These are phyloP conservation scores for Actinidia arguta DNA, from an alignment of 179 eudicot genomes.

Conservation along the genomic window DNA sequence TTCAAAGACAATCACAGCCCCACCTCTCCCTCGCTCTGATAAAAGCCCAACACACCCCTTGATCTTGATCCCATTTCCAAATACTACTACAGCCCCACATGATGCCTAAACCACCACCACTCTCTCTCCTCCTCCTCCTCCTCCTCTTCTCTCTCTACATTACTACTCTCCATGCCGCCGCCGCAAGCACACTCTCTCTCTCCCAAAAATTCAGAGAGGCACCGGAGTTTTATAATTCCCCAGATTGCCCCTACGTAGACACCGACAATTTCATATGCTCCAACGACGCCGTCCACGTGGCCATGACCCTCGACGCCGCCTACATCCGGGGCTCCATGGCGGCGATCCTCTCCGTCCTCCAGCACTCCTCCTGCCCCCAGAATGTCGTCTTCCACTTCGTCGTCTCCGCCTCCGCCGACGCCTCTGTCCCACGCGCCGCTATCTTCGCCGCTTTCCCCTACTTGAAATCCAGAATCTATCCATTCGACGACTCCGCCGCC, in stretches of 20 bases:
- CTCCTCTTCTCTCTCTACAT: slow-evolving; percentile 17
- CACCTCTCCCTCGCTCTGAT: not conserved
- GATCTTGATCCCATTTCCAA: slow-evolving; percentile 17
- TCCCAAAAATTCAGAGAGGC: slow-evolving; percentile 62
- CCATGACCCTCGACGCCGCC: slow-evolving; percentile 72
- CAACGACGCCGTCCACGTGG: slow-evolving; percentile 59
- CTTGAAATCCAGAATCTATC: slow-evolving; percentile 54
- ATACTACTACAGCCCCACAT: slow-evolving; percentile 10
- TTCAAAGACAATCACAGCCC: not conserved
- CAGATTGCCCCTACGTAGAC: slow-evolving; percentile 45
- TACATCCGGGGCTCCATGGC: slow-evolving; percentile 89
- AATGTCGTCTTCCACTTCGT: slow-evolving; percentile 70
- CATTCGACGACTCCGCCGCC: slow-evolving; percentile 48
- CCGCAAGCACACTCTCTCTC: not conserved
- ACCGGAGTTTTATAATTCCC: slow-evolving; percentile 73
- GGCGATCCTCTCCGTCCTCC: slow-evolving; percentile 65
- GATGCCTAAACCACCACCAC: slow-evolving; percentile 24
- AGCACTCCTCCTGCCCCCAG: slow-evolving; percentile 72
- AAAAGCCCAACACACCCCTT: not conserved
- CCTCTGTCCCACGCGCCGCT: slow-evolving; percentile 45
- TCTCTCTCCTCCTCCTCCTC: not conserved
- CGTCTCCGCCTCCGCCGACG: slow-evolving; percentile 38
- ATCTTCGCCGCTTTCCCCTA: slow-evolving; percentile 58
- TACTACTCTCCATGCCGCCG: not conserved
- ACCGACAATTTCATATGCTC: slow-evolving; percentile 36